Evolutionary conservation across 2,329 filamentous ascomycete species (phyloP).

Genomic region (Tolypocladium nubicola): DNA sequence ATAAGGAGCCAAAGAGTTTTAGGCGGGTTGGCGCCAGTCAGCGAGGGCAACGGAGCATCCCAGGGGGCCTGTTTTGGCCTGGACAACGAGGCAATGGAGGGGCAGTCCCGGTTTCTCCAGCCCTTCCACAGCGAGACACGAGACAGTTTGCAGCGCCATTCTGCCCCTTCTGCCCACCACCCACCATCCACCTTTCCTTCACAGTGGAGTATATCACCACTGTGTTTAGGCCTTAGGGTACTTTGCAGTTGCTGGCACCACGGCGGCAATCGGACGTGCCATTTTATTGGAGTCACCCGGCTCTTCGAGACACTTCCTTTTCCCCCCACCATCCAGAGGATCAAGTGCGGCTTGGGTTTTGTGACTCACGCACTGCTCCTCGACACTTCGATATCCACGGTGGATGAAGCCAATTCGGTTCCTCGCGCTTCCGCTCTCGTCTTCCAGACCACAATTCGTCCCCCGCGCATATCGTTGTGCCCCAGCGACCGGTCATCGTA

Average conservation of each 20-base stretch:
- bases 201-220: neutral
- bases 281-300: conserved; percentile 1
- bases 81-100: neutral
- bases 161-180: neutral
- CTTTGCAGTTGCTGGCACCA: neutral
- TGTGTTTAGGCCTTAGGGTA: neutral
- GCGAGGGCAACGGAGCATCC: neutral
- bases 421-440: conserved; percentile 4
- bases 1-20: neutral
- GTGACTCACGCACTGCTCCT: conserved; percentile 15
- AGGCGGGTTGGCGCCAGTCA: neutral
- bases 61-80: neutral
- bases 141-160: neutral
- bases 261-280: neutral
- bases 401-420: conserved; percentile 17
- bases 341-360: conserved; percentile 12
- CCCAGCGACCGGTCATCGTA: conserved; percentile 12
- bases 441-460: conserved; percentile 2
- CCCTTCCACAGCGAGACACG: neutral
- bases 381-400: conserved; percentile 6
- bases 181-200: neutral
- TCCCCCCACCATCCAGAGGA: neutral
- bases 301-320: conserved; percentile 3
- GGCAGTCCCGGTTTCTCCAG: neutral
- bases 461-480: conserved; percentile 7